phyloP scores from a whole-genome alignment of 352 stramenopile species.

The Phytophthora agathidicida region DNA sequence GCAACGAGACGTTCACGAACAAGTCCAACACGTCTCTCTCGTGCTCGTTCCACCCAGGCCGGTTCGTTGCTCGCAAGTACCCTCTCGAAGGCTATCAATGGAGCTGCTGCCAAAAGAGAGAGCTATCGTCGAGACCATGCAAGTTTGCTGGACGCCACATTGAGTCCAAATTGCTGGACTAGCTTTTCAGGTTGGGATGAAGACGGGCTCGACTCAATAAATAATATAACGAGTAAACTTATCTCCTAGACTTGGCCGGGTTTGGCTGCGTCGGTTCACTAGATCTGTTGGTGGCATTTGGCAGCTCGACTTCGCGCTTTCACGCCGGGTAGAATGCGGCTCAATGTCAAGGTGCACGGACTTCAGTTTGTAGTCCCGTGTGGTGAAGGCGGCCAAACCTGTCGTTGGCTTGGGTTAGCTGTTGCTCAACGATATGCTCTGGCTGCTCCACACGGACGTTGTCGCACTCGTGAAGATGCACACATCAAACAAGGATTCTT shows the following conservation, averaged over 20 bases:
- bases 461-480: constrained; percentile 73
- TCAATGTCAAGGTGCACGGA: constrained; percentile 72
- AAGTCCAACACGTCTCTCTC: constrained; percentile 85
- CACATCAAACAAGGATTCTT: constrained; percentile 85
- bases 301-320: neutral
- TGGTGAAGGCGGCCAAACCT: constrained; percentile 73
- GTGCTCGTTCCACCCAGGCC: constrained; percentile 79
- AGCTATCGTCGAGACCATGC: constrained; percentile 76
- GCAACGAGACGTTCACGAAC: constrained; percentile 82
- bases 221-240: constrained; percentile 26
- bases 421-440: constrained; percentile 82
- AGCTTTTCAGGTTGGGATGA: neutral
- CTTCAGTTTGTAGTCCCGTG: constrained; percentile 78
- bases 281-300: neutral
- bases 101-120: constrained; percentile 85
- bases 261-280: constrained; percentile 23
- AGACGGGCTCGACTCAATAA: constrained; percentile 20
- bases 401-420: constrained; percentile 87
- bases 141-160: constrained; percentile 81
- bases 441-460: constrained; percentile 65
- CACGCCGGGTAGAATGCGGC: constrained; percentile 44
- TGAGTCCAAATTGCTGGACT: constrained; percentile 72
- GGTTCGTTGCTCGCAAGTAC: constrained; percentile 79
- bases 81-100: constrained; percentile 84
- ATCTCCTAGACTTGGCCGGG: neutral